Evolutionary conservation across 1,139 yeast species (phyloP).

Genomic region (Pichia sp.): DNA sequence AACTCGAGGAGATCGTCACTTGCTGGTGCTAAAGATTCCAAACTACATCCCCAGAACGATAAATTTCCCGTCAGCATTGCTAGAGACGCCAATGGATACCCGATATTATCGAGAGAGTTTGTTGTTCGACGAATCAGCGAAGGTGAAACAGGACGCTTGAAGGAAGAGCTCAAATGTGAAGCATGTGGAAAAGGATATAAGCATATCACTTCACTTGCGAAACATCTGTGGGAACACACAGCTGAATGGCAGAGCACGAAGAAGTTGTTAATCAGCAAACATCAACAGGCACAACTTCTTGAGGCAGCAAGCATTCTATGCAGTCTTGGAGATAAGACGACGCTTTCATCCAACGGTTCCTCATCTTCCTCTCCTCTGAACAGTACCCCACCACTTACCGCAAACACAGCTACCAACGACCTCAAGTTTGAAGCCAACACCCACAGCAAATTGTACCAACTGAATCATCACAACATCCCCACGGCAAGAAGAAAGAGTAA

Average conservation of each 20-base stretch:
- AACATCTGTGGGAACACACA: constrained; percentile 82
- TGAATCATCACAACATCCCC: constrained; percentile 6
- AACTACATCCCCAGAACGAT: background rate
- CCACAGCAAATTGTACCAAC: constrained; percentile 2
- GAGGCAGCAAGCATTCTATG: constrained; percentile 87
- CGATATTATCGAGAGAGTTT: constrained; percentile 59
- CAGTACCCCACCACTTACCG: background rate
- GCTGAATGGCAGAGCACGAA: constrained; percentile 90
- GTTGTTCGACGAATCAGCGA: constrained; percentile 80
- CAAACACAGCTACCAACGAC: background rate
- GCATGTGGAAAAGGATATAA: constrained; percentile 89
- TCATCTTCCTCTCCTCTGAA: background rate
- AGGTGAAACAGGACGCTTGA: constrained; percentile 79
- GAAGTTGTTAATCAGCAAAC: constrained; percentile 75
- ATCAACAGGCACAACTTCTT: constrained; percentile 82
- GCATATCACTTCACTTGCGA: constrained; percentile 76
- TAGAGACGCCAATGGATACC: constrained; percentile 21
- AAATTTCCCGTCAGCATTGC: constrained; percentile 6
- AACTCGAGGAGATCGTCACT: constrained; percentile 4
- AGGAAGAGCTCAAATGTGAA: constrained; percentile 80
- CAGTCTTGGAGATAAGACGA: constrained; percentile 59
- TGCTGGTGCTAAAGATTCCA: background rate
- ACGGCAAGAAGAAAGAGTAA: constrained; percentile 15
- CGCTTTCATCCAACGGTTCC: background rate
- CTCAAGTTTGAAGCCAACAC: background rate